Percentiles rank a stretch among this genome's conserved stretches.
These are phyloP conservation scores for Sparassis latifolia DNA, from an alignment of 1,284 basidiomycete species.

Conservation along the genomic window DNA sequence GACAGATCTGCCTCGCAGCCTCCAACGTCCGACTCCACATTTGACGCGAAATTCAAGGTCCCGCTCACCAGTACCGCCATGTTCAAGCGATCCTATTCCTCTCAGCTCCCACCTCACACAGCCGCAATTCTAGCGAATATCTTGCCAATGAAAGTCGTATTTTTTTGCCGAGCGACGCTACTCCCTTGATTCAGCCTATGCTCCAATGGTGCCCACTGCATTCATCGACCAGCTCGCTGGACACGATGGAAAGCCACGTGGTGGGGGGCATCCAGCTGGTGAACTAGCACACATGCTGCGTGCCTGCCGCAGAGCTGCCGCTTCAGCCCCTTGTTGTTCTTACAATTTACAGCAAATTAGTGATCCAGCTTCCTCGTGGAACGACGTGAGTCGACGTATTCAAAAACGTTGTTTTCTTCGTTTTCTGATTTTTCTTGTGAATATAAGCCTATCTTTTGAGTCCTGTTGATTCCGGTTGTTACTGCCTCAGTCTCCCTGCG, in stretches of 20 bases:
- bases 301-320: constrained; percentile 12
- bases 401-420: constrained; percentile 6
- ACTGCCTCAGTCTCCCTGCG: constrained; percentile 14
- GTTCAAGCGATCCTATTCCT: constrained; percentile 32
- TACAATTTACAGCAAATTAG: constrained; percentile 9
- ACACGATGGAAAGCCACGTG: constrained; percentile 15
- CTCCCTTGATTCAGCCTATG: constrained; percentile 10
- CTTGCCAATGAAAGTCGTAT: constrained; percentile 1
- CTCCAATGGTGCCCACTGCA: not conserved
- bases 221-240: constrained; percentile 2
- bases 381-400: constrained; percentile 17
- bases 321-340: constrained; percentile 7
- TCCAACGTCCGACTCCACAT: constrained; percentile 15
- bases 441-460: constrained; percentile 10
- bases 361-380: constrained; percentile 7
- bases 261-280: constrained; percentile 9
- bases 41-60: constrained; percentile 33
- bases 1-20: not conserved
- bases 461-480: constrained; percentile 8
- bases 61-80: constrained; percentile 55
- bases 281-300: constrained; percentile 9
- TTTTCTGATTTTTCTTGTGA: not conserved
- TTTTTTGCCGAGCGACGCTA: constrained; percentile 6
- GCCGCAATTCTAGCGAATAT: constrained; percentile 11
- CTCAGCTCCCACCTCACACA: constrained; percentile 41